Evolutionary conservation across 192 early-diverging fungal genomes (phyloP).

Genomic region (Gryganskiella cystojenkinii): DNA sequence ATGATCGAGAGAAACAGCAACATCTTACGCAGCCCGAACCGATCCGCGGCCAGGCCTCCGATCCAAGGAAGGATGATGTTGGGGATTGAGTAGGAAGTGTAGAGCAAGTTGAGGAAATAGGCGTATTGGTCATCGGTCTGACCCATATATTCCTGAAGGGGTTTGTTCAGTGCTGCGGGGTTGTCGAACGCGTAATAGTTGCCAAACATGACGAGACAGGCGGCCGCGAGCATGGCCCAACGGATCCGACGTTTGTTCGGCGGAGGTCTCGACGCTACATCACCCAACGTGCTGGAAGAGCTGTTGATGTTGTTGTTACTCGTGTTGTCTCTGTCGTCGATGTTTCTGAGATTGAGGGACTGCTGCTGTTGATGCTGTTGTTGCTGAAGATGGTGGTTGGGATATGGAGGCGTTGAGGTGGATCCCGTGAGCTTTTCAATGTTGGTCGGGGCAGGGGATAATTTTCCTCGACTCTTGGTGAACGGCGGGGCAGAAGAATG

Average conservation of each 20-base stretch:
- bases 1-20: constrained; percentile 52
- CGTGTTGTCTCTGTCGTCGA: too few relatives aligned
- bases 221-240: constrained; percentile 25
- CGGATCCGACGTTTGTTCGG: constrained; percentile 8
- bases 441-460: constrained; percentile 9
- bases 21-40: constrained; percentile 52
- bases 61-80: constrained; percentile 70
- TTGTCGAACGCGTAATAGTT: constrained; percentile 58
- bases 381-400: background rate
- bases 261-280: too few relatives aligned
- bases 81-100: constrained; percentile 68
- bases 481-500: background rate
- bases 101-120: constrained; percentile 66
- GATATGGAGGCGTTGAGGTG: background rate
- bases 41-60: constrained; percentile 62
- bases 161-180: constrained; percentile 59
- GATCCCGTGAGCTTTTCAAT: background rate
- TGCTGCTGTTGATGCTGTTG: background rate
- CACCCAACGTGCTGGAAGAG: too few relatives aligned
- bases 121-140: constrained; percentile 50
- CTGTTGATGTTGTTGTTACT: too few relatives aligned
- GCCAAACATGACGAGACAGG: constrained; percentile 60
- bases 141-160: constrained; percentile 53
- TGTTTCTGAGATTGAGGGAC: too few relatives aligned
- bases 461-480: background rate